A percentile compares a stretch with the other conserved stretches of the same genome.
Conservation (phyloP, 2,329 filamentous ascomycete species). For the Hymenoscyphus salicellus region DNA sequence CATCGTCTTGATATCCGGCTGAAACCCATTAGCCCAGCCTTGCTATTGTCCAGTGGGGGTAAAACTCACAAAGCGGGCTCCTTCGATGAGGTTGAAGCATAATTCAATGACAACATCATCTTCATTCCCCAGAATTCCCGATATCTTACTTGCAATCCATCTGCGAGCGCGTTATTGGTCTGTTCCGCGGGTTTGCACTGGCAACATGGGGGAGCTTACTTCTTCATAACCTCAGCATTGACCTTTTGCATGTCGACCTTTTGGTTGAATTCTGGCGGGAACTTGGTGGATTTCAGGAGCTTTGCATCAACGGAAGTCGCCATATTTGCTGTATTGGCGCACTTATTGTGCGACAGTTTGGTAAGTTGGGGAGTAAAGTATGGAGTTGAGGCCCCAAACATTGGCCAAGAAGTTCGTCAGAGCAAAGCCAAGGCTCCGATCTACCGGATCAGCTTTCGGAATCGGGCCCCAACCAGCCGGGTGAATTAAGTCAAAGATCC, state of each 20-base stretch:
- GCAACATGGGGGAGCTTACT: conserved; percentile 54
- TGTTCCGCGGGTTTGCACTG: conserved; percentile 12
- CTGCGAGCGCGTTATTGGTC: conserved; percentile 44
- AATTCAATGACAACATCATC: conserved; percentile 96
- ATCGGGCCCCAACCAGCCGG: no score
- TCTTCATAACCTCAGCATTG: conserved; percentile 96
- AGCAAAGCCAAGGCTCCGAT: not conserved
- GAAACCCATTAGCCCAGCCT: conserved; percentile 29
- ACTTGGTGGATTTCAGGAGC: conserved; percentile 86
- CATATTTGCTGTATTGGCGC: conserved; percentile 49
- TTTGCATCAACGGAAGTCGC: conserved; percentile 84
- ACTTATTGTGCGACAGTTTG: conserved; percentile 7
- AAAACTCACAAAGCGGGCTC: conserved; percentile 66
- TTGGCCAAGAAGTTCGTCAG: conserved; percentile 22
- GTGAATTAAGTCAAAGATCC: no score
- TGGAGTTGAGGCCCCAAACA: not conserved
- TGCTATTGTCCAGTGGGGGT: not conserved
- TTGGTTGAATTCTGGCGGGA: conserved; percentile 86
- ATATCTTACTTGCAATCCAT: conserved; percentile 90
- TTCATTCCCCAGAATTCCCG: conserved; percentile 83
- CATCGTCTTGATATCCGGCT: conserved; percentile 94
- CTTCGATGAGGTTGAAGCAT: conserved; percentile 68
- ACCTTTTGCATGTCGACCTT: conserved; percentile 98
- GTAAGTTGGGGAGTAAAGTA: not conserved
- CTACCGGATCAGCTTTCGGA: not conserved